Evolutionary conservation across 352 stramenopile genomes (phyloP).

Genomic region (Pythium sukuiense): DNA sequence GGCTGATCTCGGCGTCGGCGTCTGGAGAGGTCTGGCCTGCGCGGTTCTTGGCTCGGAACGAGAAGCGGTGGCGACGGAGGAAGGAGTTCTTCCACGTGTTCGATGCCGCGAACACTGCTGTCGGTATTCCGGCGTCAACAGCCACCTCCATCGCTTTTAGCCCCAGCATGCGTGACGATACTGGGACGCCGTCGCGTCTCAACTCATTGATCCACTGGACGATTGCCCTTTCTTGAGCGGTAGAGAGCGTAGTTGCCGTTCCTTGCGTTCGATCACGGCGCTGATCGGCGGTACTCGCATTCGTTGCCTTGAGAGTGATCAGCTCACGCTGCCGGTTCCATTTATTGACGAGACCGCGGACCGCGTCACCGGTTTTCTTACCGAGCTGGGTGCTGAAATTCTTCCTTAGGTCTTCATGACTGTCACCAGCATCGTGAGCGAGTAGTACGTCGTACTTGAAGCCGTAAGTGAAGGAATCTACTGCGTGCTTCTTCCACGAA

Average conservation of each 20-base stretch:
- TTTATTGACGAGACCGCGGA: background rate
- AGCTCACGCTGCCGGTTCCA: background rate
- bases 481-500: background rate
- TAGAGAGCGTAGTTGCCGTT: background rate
- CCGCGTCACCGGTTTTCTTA: background rate
- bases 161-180: slow-evolving; percentile 8
- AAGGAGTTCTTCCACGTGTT: background rate
- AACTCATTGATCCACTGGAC: slow-evolving; percentile 3
- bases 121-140: background rate
- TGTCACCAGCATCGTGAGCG: background rate
- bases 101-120: background rate
- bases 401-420: background rate
- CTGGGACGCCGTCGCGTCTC: background rate
- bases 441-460: background rate
- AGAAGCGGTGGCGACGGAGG: slow-evolving; percentile 3
- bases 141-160: background rate
- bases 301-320: background rate
- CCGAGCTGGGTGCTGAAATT: background rate
- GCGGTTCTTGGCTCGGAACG: slow-evolving; percentile 3
- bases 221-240: background rate
- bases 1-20: background rate
- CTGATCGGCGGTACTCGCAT: background rate
- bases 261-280: background rate
- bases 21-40: background rate
- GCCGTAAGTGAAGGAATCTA: background rate